phyloP scores from a whole-genome alignment of 805 yeast genomes.

The Wickerhamiella nectarea region DNA sequence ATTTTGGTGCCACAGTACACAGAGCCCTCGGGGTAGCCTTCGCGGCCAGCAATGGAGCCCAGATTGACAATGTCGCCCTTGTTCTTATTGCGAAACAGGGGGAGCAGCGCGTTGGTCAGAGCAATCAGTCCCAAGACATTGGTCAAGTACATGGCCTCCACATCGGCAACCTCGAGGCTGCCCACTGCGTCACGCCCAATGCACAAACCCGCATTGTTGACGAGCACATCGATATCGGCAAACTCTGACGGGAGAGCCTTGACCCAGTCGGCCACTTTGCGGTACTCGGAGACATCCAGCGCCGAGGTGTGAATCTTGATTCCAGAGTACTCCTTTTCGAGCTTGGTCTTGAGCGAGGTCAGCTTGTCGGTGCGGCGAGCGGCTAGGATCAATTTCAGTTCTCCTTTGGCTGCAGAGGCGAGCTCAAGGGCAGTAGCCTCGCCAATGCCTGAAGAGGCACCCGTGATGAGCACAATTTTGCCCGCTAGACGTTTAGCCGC shows the following conservation, averaged over 20 bases:
- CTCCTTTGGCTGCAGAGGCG: slow-evolving; percentile 62
- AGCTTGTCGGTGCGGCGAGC: slow-evolving; percentile 66
- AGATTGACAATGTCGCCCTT: slow-evolving; percentile 45
- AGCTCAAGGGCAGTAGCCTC: slow-evolving; percentile 80
- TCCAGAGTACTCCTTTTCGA: slow-evolving; percentile 35
- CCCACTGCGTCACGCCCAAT: slow-evolving; percentile 71
- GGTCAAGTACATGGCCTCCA: slow-evolving; percentile 65
- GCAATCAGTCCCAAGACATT: slow-evolving; percentile 79
- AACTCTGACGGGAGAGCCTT: slow-evolving; percentile 39
- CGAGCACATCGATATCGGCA: slow-evolving; percentile 43
- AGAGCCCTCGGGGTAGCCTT: slow-evolving; percentile 58
- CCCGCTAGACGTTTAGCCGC: slow-evolving; percentile 73
- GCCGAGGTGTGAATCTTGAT: slow-evolving; percentile 33
- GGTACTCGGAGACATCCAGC: slow-evolving; percentile 46
- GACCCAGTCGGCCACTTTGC: slow-evolving; percentile 35
- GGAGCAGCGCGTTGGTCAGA: slow-evolving; percentile 66
- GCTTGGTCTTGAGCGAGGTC: slow-evolving; percentile 34
- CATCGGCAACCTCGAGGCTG: slow-evolving; percentile 45
- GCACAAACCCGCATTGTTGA: slow-evolving; percentile 60
- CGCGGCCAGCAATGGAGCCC: slow-evolving; percentile 61
- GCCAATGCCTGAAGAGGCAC: slow-evolving; percentile 95
- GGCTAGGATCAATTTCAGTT: slow-evolving; percentile 53
- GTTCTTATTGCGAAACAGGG: slow-evolving; percentile 57
- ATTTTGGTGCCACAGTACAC: slow-evolving; percentile 60
- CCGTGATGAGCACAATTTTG: slow-evolving; percentile 77